These are phyloP conservation scores for Strobilomyces confusus DNA, from an alignment of 768 basidiomycete species.

Conservation along the genomic window DNA sequence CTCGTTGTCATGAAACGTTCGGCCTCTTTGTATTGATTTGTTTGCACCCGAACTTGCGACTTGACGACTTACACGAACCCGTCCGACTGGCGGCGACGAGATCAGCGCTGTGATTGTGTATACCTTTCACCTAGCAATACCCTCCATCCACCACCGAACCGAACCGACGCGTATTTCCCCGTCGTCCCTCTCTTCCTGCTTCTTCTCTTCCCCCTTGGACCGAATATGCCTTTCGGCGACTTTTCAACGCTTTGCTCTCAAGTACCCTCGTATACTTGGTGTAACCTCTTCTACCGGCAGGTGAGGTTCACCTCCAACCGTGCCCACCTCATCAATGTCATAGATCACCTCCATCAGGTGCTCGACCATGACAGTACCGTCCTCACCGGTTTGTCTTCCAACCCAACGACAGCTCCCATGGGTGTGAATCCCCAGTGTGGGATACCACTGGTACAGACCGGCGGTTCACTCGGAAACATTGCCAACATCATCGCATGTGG, in stretches of 20 bases:
- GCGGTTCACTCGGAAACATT: conserved; percentile 71
- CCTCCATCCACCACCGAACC: background rate
- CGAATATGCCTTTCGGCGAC: conserved; percentile 64
- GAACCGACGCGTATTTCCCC: conserved; percentile 5
- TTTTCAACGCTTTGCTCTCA: conserved; percentile 63
- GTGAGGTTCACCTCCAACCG: conserved; percentile 36
- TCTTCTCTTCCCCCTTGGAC: background rate
- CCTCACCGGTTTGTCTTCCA: conserved; percentile 40
- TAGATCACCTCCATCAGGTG: conserved; percentile 37
- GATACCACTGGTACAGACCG: conserved; percentile 56
- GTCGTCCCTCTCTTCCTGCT: background rate
- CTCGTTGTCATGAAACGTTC: conserved; percentile 18
- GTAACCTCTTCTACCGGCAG: conserved; percentile 93
- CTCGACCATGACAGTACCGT: conserved; percentile 30
- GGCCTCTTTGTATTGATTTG: conserved; percentile 29
- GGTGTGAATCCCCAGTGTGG: conserved; percentile 82
- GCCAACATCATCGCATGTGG: conserved; percentile 83
- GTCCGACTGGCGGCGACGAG: conserved; percentile 13
- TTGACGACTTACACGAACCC: conserved; percentile 25
- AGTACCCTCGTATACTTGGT: conserved; percentile 83
- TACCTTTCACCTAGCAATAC: conserved; percentile 16
- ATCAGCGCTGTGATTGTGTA: conserved; percentile 15
- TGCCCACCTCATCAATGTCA: conserved; percentile 1
- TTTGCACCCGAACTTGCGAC: conserved; percentile 28
- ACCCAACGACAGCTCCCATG: conserved; percentile 59